Base-by-base conservation (phyloP, 2,329 filamentous ascomycete genomes). In the Colletotrichum sp. region DNA sequence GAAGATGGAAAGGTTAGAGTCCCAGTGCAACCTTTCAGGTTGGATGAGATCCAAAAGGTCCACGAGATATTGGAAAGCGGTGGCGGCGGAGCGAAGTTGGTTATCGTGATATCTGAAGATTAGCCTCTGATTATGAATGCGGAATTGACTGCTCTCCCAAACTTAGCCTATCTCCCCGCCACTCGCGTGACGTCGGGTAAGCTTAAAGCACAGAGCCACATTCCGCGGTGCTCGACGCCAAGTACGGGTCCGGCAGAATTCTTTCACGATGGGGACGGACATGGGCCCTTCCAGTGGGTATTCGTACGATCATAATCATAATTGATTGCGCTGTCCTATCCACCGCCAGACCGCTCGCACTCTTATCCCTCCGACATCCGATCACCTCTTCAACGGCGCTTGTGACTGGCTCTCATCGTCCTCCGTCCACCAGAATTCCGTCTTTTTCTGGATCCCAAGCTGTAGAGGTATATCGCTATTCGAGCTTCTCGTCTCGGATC, bases 371-470 rank as follows among this genome's bases (percentile, higher is more conserved):
- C 30, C 32, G 8, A 24, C 32, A 24, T 64, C 32, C 60, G 32
- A 24, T 64, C 60, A 64, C 13, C 59, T n/a, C 22, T 18, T 64
- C 32, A 62, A n/a, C 59, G n/a, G 24, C 10, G 60, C 16, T 7
- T 59, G n/a, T 32, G 30, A 34, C 66, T 39, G 32, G 22, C 22
- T 44, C 6, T 55, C 36, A n/a, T 68, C 74, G 1, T 76, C 76
- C 30, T 79, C 78, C 7, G 73, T 72, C 44, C 78, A 66, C 73
- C 77, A 76, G 24, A 80, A 77, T 32, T 77, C 78, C 2, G 75
- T 80, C 73, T 75, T 79, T 60, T 77, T 79, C 62, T 77, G 66
- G 30, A 79, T 79, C 0, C 79, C 78, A 1, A 66, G 60, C 59
- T 77, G 71, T 3, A 79, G 26, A 7, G 77, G 77, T 6, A 79